Evolutionary conservation across 257 asterid species (phyloP), one percentile per base, ranked within the genome.

Genomic region (Henckelia pumila): DNA sequence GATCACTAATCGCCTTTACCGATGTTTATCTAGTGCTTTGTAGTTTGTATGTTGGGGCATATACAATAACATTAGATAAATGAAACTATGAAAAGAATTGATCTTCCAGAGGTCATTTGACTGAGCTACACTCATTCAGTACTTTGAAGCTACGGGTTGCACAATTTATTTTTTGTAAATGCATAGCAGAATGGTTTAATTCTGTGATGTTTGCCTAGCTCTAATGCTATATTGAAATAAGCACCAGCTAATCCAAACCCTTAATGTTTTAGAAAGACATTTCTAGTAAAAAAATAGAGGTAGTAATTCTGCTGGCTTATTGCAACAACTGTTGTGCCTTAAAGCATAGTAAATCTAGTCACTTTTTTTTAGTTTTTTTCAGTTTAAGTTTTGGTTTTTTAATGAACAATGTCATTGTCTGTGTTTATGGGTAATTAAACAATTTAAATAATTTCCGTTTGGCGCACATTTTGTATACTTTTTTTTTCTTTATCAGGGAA

Each of bases 391-490:
- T n/a, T n/a, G n/a, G n/a, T n/a, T n/a, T n/a, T n/a, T n/a, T 57
- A 33, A 57, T 11, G 32, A 57, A 57, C 30, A 17, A 57, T 57
- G 62, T 11, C 19, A 57, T 57, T 20, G 19, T 59, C 64, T 16
- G 25, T 59, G 30, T 59, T 28, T 26, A 59, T 40, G 40, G 40
- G 33, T 59, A 11, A 28, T 28, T 26, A 57, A 57, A 57, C 7
- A 6, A 26, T 23, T 29, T 7, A 30, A 16, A 11, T 59, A 28
- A 40, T 13, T 11, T 5, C 23, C 14, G 21, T 49, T 2, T 68
- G 63, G 64, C 56, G 53, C 69, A 67, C 20, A 35, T 16, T 59
- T 59, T 30, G 5, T n/a, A n/a, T n/a, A n/a, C n/a, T n/a, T n/a
- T n/a, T n/a, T n/a, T n/a, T n/a, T n/a, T n/a, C n/a, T n/a, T n/a